Conservation (phyloP, 805 yeast species). For the Lipomyces anomalus region DNA sequence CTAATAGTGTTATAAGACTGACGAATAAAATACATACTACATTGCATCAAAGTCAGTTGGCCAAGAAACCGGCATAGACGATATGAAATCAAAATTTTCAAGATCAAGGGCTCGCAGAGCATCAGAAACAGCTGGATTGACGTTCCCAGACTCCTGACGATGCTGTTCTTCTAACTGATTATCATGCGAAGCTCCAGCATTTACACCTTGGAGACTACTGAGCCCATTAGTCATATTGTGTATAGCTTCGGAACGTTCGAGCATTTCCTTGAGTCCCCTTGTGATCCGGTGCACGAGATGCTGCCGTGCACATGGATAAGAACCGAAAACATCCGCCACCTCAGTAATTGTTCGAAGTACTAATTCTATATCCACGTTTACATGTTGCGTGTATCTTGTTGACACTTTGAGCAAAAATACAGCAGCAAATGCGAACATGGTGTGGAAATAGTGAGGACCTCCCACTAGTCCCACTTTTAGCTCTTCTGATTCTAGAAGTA, state of each 20-base stretch:
- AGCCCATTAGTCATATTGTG: slow-evolving; percentile 1
- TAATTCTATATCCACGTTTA: slow-evolving; percentile 7
- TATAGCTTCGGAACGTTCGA: slow-evolving; percentile 9
- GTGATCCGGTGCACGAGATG: slow-evolving; percentile 17
- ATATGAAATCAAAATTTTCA: slow-evolving; percentile 15
- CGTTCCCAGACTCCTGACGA: slow-evolving; percentile 6
- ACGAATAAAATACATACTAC: too few species aligned
- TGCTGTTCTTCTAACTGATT: not conserved
- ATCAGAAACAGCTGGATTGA: slow-evolving; percentile 2
- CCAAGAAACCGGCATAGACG: slow-evolving; percentile 13
- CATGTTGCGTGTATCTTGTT: slow-evolving; percentile 10
- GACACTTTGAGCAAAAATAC: slow-evolving; percentile 14
- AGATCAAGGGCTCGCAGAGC: slow-evolving; percentile 8
- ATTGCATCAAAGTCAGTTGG: slow-evolving; percentile 9
- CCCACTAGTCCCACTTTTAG: slow-evolving; percentile 11
- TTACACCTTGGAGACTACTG: not conserved
- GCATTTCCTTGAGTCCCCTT: slow-evolving; percentile 11
- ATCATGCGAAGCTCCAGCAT: not conserved
- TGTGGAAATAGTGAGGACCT: slow-evolving; percentile 17
- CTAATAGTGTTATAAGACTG: too few species aligned
- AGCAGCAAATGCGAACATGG: slow-evolving; percentile 18
- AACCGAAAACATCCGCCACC: slow-evolving; percentile 8
- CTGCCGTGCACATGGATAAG: slow-evolving; percentile 15
- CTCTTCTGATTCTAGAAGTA: slow-evolving; percentile 10
- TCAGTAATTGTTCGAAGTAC: slow-evolving; percentile 3